Conservation (phyloP, 2,329 filamentous ascomycete genomes). For the Cercospora beticola region DNA sequence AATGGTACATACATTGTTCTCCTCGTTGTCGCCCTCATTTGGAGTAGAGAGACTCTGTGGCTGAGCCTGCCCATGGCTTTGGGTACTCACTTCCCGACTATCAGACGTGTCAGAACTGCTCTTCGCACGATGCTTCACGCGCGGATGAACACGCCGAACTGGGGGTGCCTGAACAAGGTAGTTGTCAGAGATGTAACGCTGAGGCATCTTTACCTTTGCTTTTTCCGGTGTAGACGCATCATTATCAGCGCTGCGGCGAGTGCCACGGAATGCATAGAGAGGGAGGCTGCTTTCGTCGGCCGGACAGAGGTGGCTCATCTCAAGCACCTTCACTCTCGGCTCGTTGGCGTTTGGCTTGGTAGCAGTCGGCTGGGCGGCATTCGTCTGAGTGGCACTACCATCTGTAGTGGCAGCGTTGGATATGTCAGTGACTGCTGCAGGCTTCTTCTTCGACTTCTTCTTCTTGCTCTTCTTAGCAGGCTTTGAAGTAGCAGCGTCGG, state of each 20-base stretch:
- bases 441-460: slow-evolving; percentile 12
- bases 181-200: slow-evolving; percentile 5
- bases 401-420: not conserved
- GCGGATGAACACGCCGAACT: slow-evolving; percentile 3
- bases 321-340: slow-evolving; percentile 8
- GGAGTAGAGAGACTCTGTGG: slow-evolving; percentile 3
- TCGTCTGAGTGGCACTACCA: not conserved
- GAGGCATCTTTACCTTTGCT: slow-evolving; percentile 11
- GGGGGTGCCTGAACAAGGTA: slow-evolving; percentile 7
- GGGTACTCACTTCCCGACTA: slow-evolving; percentile 15
- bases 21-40: slow-evolving; percentile 4
- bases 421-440: not conserved
- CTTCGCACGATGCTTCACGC: slow-evolving; percentile 9
- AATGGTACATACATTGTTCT: slow-evolving; percentile 12
- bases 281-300: slow-evolving; percentile 11
- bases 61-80: not conserved
- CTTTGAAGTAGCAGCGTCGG: slow-evolving; percentile 8
- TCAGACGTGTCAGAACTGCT: slow-evolving; percentile 17
- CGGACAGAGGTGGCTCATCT: slow-evolving; percentile 13
- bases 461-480: slow-evolving; percentile 17
- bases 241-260: not conserved
- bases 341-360: not conserved
- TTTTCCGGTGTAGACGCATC: not conserved
- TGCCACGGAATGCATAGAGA: slow-evolving; percentile 7
- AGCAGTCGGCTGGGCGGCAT: not conserved